These are phyloP conservation scores for Ramaria rubella DNA, from an alignment of 768 basidiomycete species.

Conservation along the genomic window DNA sequence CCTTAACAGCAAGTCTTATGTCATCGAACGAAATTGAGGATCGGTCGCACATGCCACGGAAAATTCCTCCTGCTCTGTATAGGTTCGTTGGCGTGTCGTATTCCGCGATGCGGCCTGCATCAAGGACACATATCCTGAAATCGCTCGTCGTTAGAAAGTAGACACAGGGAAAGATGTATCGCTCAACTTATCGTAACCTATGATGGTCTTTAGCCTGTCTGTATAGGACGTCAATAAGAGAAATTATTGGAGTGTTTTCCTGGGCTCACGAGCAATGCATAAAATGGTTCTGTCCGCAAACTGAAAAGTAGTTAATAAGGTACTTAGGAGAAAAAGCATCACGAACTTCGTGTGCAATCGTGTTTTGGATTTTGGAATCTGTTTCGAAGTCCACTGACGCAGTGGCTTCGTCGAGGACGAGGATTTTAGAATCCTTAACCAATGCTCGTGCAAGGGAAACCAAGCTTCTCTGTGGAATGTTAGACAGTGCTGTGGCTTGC, in stretches of 20 bases:
- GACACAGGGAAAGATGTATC: background rate
- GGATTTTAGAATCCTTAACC: constrained; percentile 77
- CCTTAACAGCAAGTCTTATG: constrained; percentile 35
- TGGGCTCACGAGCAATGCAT: constrained; percentile 73
- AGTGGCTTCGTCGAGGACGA: constrained; percentile 89
- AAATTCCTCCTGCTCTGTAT: constrained; percentile 59
- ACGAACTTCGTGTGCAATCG: constrained; percentile 58
- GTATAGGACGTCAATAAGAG: constrained; percentile 6
- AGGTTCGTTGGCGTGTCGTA: constrained; percentile 73
- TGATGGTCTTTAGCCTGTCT: constrained; percentile 84
- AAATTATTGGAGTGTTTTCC: constrained; percentile 1
- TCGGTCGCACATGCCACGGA: constrained; percentile 80
- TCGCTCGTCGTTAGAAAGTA: background rate
- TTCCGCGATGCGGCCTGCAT: constrained; percentile 76
- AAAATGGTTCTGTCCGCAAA: constrained; percentile 81
- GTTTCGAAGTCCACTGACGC: constrained; percentile 90
- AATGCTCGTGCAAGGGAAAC: constrained; percentile 86
- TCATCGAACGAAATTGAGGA: constrained; percentile 73
- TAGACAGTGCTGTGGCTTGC: constrained; percentile 1
- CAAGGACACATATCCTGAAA: constrained; percentile 72
- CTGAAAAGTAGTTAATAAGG: constrained; percentile 9
- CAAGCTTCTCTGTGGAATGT: constrained; percentile 54
- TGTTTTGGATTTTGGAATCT: constrained; percentile 85
- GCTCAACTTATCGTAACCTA: constrained; percentile 56
- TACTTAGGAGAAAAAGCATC: background rate